Base-by-base conservation (phyloP, 306 rosid genomes). In the Styphnolobium japonicum region DNA sequence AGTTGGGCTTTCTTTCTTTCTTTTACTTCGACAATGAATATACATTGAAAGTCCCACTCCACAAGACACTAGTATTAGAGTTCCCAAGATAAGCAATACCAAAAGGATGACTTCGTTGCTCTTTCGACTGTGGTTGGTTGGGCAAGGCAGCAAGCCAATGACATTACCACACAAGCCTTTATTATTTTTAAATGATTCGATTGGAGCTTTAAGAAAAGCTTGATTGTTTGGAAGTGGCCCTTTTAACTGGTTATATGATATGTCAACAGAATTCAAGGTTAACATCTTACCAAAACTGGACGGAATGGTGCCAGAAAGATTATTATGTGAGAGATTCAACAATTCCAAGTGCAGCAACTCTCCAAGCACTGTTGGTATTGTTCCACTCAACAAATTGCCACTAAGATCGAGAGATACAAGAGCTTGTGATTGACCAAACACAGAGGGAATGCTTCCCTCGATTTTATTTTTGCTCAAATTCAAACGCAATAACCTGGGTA, bases 311-410 rank as follows among this genome's bases (percentile, higher is more conserved):
- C 89, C 86, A n/a, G 72, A 77, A 61, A 89, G 86, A 48, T 11
- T 27, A 27, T 89, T 89, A 29, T 75, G 81, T 14, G 91, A 87
- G 16, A 89, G 80, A 60, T 89, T 85, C 76, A 89, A 79, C 49
- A 18, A 3, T 57, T 57, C 70, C 55, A 89, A 80, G 31, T 8
- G 18, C 21, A 7, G 10, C 73, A 85, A 72, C 3, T 0, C 7
- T 36, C 80, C 93, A 74, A 87, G 80, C 18, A 2, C 11, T 52
- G 80, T 53, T 45, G 90, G 88, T 46, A 89, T 75, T 22, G 27
- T 33, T 6, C 80, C 72, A 33, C 0, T 58, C 67, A 87, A 80
- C 3, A 36, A 7, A 42, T 86, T 89, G 5, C 61, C 64, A 74
- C 87, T 85, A 6, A 87, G 85, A 82, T 89, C 92, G 64, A 89